Conservation (phyloP, 73 alveolate genomes). For the Tetrahymena elliotti region DNA sequence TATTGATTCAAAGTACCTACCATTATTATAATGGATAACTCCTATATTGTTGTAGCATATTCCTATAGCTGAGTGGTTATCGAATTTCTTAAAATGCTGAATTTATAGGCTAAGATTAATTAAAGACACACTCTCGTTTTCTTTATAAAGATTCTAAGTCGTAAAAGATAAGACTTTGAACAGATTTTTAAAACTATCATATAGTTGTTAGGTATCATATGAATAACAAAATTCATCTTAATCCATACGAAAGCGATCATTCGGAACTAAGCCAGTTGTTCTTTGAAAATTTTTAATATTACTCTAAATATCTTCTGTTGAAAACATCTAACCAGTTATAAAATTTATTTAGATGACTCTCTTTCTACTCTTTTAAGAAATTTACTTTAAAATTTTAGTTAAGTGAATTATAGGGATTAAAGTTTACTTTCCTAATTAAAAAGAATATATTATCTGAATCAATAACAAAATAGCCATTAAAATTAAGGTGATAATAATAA, state of each 20-base stretch:
- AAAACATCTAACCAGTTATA: too few relatives aligned
- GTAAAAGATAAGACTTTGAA: not conserved
- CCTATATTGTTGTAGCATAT: not conserved
- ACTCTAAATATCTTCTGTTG: too few relatives aligned
- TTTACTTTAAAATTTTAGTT: not conserved
- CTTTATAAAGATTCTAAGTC: not conserved
- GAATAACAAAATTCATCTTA: too few relatives aligned
- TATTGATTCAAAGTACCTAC: not conserved
- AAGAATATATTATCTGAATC: not conserved
- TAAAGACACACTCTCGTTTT: not conserved
- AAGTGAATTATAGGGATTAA: not conserved
- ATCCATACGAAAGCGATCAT: too few relatives aligned
- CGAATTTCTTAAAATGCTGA: too few relatives aligned
- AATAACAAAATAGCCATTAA: not conserved
- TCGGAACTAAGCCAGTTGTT: too few relatives aligned
- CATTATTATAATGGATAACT: not conserved
- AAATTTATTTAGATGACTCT: too few relatives aligned
- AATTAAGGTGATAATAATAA: not conserved
- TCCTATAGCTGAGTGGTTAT: not conserved
- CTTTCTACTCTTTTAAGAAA: too few relatives aligned
- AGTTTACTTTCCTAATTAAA: not conserved
- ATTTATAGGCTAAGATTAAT: too few relatives aligned
- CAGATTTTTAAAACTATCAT: not conserved
- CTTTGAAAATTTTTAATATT: too few relatives aligned
- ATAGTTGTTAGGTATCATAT: too few relatives aligned